These are phyloP conservation scores for Hyaloscypha hepaticicola DNA, from an alignment of 495 filamentous ascomycete genomes.

Conservation along the genomic window DNA sequence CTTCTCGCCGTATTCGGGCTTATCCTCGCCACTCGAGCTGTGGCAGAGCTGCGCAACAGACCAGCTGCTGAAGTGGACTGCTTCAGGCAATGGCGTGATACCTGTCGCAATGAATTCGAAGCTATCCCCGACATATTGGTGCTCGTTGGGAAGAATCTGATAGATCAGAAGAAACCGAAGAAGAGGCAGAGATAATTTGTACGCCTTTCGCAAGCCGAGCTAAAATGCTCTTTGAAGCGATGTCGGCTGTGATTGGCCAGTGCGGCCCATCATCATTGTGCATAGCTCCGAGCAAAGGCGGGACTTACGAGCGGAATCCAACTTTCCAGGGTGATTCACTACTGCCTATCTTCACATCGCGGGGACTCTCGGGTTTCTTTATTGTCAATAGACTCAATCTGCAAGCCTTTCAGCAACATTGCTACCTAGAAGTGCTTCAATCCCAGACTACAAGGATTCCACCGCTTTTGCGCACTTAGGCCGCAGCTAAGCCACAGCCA, in stretches of 20 bases:
- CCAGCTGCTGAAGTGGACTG: slow-evolving; percentile 46
- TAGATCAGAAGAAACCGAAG: slow-evolving; percentile 18
- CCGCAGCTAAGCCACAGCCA: slow-evolving; percentile 26
- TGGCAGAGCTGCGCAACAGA: slow-evolving; percentile 42
- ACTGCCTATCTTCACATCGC: background rate
- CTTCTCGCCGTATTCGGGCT: slow-evolving; percentile 41
- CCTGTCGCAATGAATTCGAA: slow-evolving; percentile 73
- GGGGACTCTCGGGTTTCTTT: slow-evolving; percentile 13
- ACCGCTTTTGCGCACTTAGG: slow-evolving; percentile 3
- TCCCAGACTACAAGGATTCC: slow-evolving; percentile 8
- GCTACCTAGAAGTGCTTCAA: background rate
- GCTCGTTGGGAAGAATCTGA: slow-evolving; percentile 24
- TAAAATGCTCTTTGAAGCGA: slow-evolving; percentile 9
- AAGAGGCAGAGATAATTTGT: slow-evolving; percentile 21
- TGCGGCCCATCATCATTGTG: background rate
- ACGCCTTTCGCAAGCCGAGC: slow-evolving; percentile 9
- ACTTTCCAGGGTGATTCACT: slow-evolving; percentile 3
- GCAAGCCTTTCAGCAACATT: background rate
- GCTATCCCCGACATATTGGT: slow-evolving; percentile 69
- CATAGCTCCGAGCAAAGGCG: too few relatives aligned
- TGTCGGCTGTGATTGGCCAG: slow-evolving; percentile 7
- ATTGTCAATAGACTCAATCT: slow-evolving; percentile 19
- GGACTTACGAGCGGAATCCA: slow-evolving; percentile 5
- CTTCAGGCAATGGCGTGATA: slow-evolving; percentile 66
- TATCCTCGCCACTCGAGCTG: slow-evolving; percentile 42